phyloP scores from a whole-genome alignment of 768 basidiomycete species.

The Rhodocollybia butyracea region DNA sequence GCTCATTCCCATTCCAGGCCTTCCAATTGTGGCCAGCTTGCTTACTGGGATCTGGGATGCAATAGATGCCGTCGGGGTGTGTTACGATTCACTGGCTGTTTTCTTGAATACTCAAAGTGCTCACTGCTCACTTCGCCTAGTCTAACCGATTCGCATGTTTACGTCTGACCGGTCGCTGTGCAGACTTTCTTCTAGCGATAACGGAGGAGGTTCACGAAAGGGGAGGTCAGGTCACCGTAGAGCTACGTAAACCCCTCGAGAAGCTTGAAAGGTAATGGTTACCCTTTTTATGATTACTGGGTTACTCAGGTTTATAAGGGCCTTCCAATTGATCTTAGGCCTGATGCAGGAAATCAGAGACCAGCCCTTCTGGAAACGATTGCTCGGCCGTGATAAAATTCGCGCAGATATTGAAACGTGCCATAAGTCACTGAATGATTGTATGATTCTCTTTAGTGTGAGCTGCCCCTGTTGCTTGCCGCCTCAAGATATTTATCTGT shows the following conservation, averaged over 20 bases:
- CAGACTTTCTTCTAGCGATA: too few relatives aligned
- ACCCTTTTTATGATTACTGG: background rate
- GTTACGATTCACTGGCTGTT: background rate
- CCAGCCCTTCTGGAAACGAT: conserved; percentile 55
- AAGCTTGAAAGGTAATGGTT: conserved; percentile 29
- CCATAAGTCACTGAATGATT: conserved; percentile 41
- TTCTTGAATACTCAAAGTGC: background rate
- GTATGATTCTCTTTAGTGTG: conserved; percentile 39
- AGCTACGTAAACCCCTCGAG: conserved; percentile 34
- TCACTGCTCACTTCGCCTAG: conserved; percentile 19
- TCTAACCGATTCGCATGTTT: too few relatives aligned
- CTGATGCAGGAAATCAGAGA: conserved; percentile 43
- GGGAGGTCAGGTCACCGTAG: conserved; percentile 26
- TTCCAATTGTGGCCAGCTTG: background rate
- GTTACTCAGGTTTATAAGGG: conserved; percentile 19
- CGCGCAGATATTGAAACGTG: conserved; percentile 35
- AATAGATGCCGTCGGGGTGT: conserved; percentile 4
- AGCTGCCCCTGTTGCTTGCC: conserved; percentile 6
- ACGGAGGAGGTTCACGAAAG: too few relatives aligned
- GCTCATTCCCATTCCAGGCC: conserved; percentile 5
- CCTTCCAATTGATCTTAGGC: conserved; percentile 29
- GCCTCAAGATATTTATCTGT: background rate
- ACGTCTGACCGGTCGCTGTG: too few relatives aligned
- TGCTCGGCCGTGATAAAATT: conserved; percentile 51
- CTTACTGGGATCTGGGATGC: conserved; percentile 3